Conservation (phyloP, 768 basidiomycete genomes). For the Sporobolomyces pararoseus region DNA sequence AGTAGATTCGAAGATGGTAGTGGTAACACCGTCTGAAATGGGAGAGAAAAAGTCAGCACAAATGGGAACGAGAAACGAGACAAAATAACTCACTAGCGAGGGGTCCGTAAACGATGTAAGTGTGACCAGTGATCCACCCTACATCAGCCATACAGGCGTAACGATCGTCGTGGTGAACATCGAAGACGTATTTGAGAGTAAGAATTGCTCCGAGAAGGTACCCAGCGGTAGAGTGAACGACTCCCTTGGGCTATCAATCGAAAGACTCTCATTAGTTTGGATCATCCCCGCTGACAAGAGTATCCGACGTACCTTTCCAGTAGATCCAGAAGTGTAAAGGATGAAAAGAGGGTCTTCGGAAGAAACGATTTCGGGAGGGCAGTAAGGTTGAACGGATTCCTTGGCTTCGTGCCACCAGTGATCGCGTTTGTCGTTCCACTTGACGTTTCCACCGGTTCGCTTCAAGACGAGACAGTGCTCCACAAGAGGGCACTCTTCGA, state of each 20-base stretch:
- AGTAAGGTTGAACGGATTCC: slow-evolving; percentile 76
- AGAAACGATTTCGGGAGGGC: slow-evolving; percentile 79
- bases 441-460: slow-evolving; percentile 76
- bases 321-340: slow-evolving; percentile 63
- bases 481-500: slow-evolving; percentile 76
- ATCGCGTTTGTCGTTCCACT: slow-evolving; percentile 79
- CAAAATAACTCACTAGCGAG: slow-evolving; percentile 53
- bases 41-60: too few species aligned
- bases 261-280: slow-evolving; percentile 53
- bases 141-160: slow-evolving; percentile 99
- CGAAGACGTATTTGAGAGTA: slow-evolving; percentile 96
- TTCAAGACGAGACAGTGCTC: slow-evolving; percentile 85
- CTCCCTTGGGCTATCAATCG: slow-evolving; percentile 94
- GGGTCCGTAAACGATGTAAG: slow-evolving; percentile 91
- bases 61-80: slow-evolving; percentile 42
- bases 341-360: slow-evolving; percentile 98
- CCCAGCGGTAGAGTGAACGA: slow-evolving; percentile 60
- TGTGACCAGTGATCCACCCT: slow-evolving; percentile 84
- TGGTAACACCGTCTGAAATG: slow-evolving; percentile 50
- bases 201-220: slow-evolving; percentile 88
- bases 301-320: slow-evolving; percentile 31
- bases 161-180: slow-evolving; percentile 90
- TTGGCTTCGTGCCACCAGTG: slow-evolving; percentile 96
- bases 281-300: background rate
- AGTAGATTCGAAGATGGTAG: slow-evolving; percentile 84